Evolutionary conservation across 2,329 filamentous ascomycete species (phyloP), one percentile per base, ranked within the genome.

Genomic region (Penicillium polonicum): DNA sequence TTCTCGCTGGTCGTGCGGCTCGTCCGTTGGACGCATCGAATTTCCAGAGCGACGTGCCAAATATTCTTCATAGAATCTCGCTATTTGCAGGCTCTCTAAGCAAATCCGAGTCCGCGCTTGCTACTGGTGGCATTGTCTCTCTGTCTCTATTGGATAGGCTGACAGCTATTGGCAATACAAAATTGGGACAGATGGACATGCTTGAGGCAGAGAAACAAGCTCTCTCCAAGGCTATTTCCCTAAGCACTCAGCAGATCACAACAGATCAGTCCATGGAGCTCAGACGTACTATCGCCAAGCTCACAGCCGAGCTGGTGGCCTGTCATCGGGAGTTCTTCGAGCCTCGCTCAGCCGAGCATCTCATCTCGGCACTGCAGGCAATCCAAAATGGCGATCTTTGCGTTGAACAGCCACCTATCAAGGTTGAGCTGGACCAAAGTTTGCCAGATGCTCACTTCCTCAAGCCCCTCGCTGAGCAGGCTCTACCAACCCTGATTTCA

Each of bases 161-260:
- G 46, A 76, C 81, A 50, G 74, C 72, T 1, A 71, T 86, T 19
- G 74, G 76, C 13, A 76, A 80, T 25, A 83, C 87, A 0, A 82
- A 78, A 45, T 75, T 91, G 39, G 81, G 81, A 45, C 84, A 85
- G 42, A 75, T 91, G 48, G 79, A 83, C 44, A 78, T 88, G 19
- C 77, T 91, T 0, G 86, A 89, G 70, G 77, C 79, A 1, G 88
- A 91, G 67, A 74, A 90, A 49, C 85, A 85, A 9, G 76, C 83
- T 3, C 76, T 90, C 58, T 84, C 84, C 10, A 79, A 79, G 44
- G 81, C 85, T 55, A 65, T 89, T 27, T 74, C 82, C 48, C 69
- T 74, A 36, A 78, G 84, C 58, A 81, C 80, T 53, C 67, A 74
- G 33, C 74, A 83, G 27, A 72, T 88, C 42, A 72, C 78, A 4